Base-by-base conservation (phyloP, 2,329 filamentous ascomycete species). In the Colletotrichum melonis region DNA sequence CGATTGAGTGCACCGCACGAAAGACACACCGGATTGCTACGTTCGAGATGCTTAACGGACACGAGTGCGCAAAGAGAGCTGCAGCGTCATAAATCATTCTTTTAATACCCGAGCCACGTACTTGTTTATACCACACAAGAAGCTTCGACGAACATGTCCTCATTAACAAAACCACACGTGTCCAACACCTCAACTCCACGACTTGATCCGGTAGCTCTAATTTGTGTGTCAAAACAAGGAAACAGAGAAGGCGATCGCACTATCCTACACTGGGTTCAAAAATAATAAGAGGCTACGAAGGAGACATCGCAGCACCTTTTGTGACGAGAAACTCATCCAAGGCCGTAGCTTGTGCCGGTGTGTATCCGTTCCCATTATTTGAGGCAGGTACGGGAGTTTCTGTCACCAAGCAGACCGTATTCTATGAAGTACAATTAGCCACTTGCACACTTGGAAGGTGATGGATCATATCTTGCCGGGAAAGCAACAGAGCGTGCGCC, bases 291-390 rank as follows among this genome's bases (percentile, higher is more conserved):
- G 16, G 16, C 52, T 26, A 64, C 26, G 30, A 57, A 14, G 54
- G 35, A 42, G 32, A 24, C 72, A 74, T 72, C 3, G 72, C 68
- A 24, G 62, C 72, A 19, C 69, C 62, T 32, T 72, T 74, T 30
- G 63, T 74, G 2, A 63, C 49, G 11, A 74, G 49, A 32, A 72
- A 74, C 42, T 74, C 72, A 11, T 74, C 72, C 52, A 74, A 49
- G 4, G 72, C 64, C 5, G 55, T 64, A 28, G 62, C 38, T 54
- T 59, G 30, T 26, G 38, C 52, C 16, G 62, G 38, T 28, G 62
- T 63, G 26, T 68, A 73, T 16, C 69, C 72, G 26, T 56, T 63
- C 14, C 69, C 69, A 5, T 58, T 63, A 52, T 67, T 64, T 32
- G 52, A 57, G 12, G 58, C 28, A 9, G 67, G 42, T 3, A 64